phyloP scores from a whole-genome alignment of 129 eudicot species.

The Lactuca saligna region DNA sequence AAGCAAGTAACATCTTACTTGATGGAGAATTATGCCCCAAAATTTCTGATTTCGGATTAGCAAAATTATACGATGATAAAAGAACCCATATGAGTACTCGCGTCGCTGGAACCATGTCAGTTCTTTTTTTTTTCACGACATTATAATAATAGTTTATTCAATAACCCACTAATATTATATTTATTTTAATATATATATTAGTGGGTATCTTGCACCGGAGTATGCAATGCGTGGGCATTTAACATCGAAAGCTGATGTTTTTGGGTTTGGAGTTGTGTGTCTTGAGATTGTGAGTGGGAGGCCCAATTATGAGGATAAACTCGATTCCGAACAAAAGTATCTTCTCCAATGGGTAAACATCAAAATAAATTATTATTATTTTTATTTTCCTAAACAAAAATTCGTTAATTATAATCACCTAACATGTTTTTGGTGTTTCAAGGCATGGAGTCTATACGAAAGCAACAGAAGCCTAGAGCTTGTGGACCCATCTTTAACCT shows the following conservation, averaged over 20 bases:
- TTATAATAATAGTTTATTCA: background rate
- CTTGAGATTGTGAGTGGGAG: slow-evolving; percentile 66
- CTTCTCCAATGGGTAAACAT: slow-evolving; percentile 67
- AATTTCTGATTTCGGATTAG: slow-evolving; percentile 69
- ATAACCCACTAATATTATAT: background rate
- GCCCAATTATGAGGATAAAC: slow-evolving; percentile 43
- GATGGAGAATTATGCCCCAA: slow-evolving; percentile 64
- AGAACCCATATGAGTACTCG: slow-evolving; percentile 66
- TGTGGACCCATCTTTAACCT: slow-evolving; percentile 44
- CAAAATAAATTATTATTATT: no score
- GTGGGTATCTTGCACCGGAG: slow-evolving; percentile 36
- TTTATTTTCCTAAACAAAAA: no score
- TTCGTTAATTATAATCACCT: background rate
- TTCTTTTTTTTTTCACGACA: slow-evolving; percentile 11
- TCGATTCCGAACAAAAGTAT: slow-evolving; percentile 47
- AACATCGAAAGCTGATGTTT: slow-evolving; percentile 69
- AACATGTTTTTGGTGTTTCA: slow-evolving; percentile 18
- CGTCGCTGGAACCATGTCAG: slow-evolving; percentile 72
- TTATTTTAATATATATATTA: slow-evolving; percentile 16
- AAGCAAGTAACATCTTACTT: slow-evolving; percentile 56
- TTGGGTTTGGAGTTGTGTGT: slow-evolving; percentile 66
- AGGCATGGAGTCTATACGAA: slow-evolving; percentile 66
- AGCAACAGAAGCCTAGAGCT: slow-evolving; percentile 46
- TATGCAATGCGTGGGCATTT: slow-evolving; percentile 77
- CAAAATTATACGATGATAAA: slow-evolving; percentile 62